phyloP scores from a whole-genome alignment of 768 basidiomycete genomes.

The Mycena belliarum region DNA sequence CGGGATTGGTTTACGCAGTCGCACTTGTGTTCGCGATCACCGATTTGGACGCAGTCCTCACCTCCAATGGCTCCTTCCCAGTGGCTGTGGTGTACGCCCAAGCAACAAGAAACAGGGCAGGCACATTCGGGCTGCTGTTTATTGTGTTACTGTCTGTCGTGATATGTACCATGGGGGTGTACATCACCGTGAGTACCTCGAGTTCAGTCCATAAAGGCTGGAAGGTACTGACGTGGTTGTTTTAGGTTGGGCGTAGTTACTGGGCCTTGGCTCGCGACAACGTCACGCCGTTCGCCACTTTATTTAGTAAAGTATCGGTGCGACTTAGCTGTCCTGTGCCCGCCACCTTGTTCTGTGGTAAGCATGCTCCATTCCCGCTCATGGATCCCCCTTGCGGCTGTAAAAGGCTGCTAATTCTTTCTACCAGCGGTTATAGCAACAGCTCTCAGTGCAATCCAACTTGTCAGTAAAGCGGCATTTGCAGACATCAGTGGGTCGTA shows the following conservation, averaged over 20 bases:
- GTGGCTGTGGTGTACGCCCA: slow-evolving; percentile 16
- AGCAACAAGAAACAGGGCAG: slow-evolving; percentile 13
- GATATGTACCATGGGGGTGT: slow-evolving; percentile 11
- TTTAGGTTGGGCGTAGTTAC: slow-evolving; percentile 11
- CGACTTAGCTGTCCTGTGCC: slow-evolving; percentile 16
- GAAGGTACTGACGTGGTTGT: neutral
- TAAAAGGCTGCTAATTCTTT: neutral
- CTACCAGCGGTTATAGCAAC: slow-evolving; percentile 6
- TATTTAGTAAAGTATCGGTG: slow-evolving; percentile 9
- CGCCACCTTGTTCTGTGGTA: slow-evolving; percentile 18
- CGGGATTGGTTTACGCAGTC: slow-evolving; percentile 12
- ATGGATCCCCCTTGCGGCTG: neutral
- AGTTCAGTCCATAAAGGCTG: neutral
- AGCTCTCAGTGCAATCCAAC: slow-evolving; percentile 17
- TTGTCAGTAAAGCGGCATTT: slow-evolving; percentile 17
- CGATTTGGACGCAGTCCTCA: slow-evolving; percentile 18
- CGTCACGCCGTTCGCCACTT: slow-evolving; percentile 16
- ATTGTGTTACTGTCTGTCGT: slow-evolving; percentile 11
- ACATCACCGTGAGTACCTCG: slow-evolving; percentile 7
- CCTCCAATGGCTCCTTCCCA: slow-evolving; percentile 13
- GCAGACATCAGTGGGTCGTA: slow-evolving; percentile 18
- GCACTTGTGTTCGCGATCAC: slow-evolving; percentile 19
- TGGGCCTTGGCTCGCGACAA: slow-evolving; percentile 21
- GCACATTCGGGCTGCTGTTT: slow-evolving; percentile 13
- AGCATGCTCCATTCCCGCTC: neutral